Conservation (phyloP, 1,139 yeast genomes). For the Pichia sp. region DNA sequence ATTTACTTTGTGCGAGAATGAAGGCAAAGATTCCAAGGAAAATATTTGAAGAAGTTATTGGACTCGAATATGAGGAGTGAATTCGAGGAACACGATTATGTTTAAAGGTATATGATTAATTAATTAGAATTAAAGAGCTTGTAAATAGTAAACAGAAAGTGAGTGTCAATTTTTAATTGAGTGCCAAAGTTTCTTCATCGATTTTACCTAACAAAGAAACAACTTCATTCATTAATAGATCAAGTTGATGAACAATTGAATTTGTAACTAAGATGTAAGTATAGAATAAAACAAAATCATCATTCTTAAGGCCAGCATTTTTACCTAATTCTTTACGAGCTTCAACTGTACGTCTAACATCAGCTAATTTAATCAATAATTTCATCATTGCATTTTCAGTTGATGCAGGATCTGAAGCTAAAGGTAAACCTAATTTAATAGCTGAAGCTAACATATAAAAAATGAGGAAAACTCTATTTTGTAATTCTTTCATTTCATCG, state of each 20-base stretch:
- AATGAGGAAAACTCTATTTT: constrained; percentile 62
- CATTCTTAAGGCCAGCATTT: constrained; percentile 37
- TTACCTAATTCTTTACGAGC: constrained; percentile 13
- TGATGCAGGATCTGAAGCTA: constrained; percentile 71
- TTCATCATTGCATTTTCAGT: constrained; percentile 71
- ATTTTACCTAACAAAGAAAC: constrained; percentile 52
- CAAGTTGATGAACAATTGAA: constrained; percentile 58
- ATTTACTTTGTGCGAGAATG: constrained; percentile 78
- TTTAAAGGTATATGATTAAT: no score
- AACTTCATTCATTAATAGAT: constrained; percentile 46
- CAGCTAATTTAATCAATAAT: constrained; percentile 55
- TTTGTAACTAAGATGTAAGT: constrained; percentile 69
- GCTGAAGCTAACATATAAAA: constrained; percentile 79
- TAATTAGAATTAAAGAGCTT: background rate
- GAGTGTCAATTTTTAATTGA: constrained; percentile 6
- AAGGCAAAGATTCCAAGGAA: constrained; percentile 78
- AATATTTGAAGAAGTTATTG: constrained; percentile 68
- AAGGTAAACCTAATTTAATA: constrained; percentile 64
- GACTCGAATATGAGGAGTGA: constrained; percentile 30
- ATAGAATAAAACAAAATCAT: constrained; percentile 69
- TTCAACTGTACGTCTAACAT: constrained; percentile 34
- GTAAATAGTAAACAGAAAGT: background rate
- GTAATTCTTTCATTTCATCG: constrained; percentile 58
- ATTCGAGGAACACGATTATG: no score
- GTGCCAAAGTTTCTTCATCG: constrained; percentile 26